Conservation (phyloP, 129 eudicot genomes). For the Mikania micrantha region DNA sequence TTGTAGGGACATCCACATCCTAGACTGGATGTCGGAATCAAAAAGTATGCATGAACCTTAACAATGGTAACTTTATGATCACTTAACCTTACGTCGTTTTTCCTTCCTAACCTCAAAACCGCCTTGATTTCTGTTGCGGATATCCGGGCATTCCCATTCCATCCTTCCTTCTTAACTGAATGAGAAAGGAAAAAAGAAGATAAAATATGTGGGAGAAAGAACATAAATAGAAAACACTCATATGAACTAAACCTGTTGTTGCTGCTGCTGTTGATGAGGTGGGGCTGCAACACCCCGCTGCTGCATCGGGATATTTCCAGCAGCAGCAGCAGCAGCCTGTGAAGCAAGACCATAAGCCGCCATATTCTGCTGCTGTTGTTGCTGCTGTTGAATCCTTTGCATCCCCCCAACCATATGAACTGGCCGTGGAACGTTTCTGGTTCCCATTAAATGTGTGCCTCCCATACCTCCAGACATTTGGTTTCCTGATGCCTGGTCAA, state of each 20-base stretch:
- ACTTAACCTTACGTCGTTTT: not conserved
- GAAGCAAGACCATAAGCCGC: slow-evolving; percentile 72
- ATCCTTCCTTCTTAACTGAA: slow-evolving; percentile 85
- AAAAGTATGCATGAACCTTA: too few relatives aligned
- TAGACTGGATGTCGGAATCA: too few relatives aligned
- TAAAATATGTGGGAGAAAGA: not conserved
- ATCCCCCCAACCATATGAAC: slow-evolving; percentile 71
- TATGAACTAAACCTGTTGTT: slow-evolving; percentile 16
- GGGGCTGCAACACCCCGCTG: slow-evolving; percentile 88
- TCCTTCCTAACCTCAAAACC: slow-evolving; percentile 53
- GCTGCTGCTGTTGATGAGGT: slow-evolving; percentile 80
- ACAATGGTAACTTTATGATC: too few relatives aligned
- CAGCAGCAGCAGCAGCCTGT: slow-evolving; percentile 55
- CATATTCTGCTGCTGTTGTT: slow-evolving; percentile 49
- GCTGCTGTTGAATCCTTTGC: slow-evolving; percentile 79
- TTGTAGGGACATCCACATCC: too few relatives aligned
- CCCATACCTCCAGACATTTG: slow-evolving; percentile 52
- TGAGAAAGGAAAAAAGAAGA: not conserved
- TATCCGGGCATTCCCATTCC: slow-evolving; percentile 90
- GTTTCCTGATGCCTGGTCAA: slow-evolving; percentile 62
- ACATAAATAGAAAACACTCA: not conserved
- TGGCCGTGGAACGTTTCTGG: slow-evolving; percentile 64
- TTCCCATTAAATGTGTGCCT: slow-evolving; percentile 66
- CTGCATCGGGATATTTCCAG: slow-evolving; percentile 86
- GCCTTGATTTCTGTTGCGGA: slow-evolving; percentile 86